These are phyloP conservation scores for Colletotrichum karsti DNA, from an alignment of 2,329 filamentous ascomycete species.

Conservation along the genomic window DNA sequence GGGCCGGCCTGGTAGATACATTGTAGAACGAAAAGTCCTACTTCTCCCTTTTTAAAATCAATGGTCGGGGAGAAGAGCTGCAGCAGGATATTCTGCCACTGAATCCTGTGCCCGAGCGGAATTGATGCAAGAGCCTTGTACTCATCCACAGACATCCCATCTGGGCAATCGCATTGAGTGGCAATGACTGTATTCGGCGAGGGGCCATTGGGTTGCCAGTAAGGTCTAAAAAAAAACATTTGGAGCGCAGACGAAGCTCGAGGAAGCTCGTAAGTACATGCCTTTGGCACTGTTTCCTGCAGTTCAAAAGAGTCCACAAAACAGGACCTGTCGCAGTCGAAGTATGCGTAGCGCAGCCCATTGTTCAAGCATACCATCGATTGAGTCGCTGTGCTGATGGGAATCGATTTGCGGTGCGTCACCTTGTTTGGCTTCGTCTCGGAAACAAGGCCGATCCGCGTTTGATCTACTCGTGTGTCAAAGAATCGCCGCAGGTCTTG, in stretches of 20 bases:
- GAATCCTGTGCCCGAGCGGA: slow-evolving; percentile 54
- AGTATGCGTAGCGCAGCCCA: slow-evolving; percentile 49
- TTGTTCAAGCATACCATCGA: slow-evolving; percentile 54
- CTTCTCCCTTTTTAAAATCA: slow-evolving; percentile 59
- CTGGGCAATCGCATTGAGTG: slow-evolving; percentile 54
- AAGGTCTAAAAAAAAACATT: slow-evolving; percentile 45
- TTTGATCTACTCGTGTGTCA: too few species aligned
- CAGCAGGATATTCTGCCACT: slow-evolving; percentile 64
- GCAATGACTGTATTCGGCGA: slow-evolving; percentile 62
- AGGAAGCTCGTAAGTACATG: slow-evolving; percentile 50
- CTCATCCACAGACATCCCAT: slow-evolving; percentile 58
- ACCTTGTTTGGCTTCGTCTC: slow-evolving; percentile 42
- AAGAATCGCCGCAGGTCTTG: not conserved
- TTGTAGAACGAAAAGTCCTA: slow-evolving; percentile 57
- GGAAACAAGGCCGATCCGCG: slow-evolving; percentile 45
- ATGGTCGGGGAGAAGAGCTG: slow-evolving; percentile 57
- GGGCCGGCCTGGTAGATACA: slow-evolving; percentile 56
- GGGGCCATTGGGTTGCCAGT: slow-evolving; percentile 33
- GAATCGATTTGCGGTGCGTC: slow-evolving; percentile 42
- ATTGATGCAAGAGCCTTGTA: slow-evolving; percentile 61
- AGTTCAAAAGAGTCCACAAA: slow-evolving; percentile 29
- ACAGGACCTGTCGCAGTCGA: slow-evolving; percentile 35
- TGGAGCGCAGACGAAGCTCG: slow-evolving; percentile 44
- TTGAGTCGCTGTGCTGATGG: slow-evolving; percentile 36
- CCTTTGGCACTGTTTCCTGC: slow-evolving; percentile 34